Percentiles rank a stretch among this genome's conserved stretches.
Evolutionary conservation across 768 basidiomycete genomes (phyloP).

Genomic region (Clitopilus hobsonii): DNA sequence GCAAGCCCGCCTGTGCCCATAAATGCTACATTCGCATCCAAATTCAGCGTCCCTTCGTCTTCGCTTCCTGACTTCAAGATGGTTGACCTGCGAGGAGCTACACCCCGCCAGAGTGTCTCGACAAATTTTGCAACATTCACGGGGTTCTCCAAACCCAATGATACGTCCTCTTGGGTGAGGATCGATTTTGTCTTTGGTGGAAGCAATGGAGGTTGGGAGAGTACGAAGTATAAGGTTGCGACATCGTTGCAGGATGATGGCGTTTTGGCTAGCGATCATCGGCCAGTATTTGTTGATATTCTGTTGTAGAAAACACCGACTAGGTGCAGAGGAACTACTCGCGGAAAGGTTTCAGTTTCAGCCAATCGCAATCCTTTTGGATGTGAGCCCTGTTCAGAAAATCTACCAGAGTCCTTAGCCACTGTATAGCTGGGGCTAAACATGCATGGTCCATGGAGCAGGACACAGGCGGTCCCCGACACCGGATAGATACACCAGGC

Average conservation of each 20-base stretch:
- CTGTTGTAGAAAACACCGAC: conserved; percentile 10
- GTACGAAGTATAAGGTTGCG: conserved; percentile 32
- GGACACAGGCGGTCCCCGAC: too few relatives aligned
- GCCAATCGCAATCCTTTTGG: too few relatives aligned
- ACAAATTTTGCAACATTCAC: conserved; percentile 43
- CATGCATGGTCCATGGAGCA: too few relatives aligned
- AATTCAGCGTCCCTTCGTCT: conserved; percentile 28
- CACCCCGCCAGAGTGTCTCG: conserved; percentile 35
- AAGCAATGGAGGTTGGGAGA: conserved; percentile 38
- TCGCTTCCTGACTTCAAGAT: conserved; percentile 33
- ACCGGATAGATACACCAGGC: too few relatives aligned
- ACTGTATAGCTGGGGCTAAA: too few relatives aligned
- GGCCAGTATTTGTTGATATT: conserved; percentile 46
- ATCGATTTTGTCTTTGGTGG: conserved; percentile 56
- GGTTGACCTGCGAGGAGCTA: conserved; percentile 38
- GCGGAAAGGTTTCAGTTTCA: too few relatives aligned
- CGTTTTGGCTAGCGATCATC: conserved; percentile 50
- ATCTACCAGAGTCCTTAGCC: too few relatives aligned
- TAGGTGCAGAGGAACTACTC: too few relatives aligned
- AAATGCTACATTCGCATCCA: conserved; percentile 35
- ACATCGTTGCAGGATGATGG: conserved; percentile 45
- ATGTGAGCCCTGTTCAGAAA: too few relatives aligned
- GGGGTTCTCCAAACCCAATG: conserved; percentile 38
- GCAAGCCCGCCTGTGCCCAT: conserved; percentile 31
- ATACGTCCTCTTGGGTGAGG: conserved; percentile 29